Evolutionary conservation across 805 yeast genomes (phyloP).

Genomic region (Sungouiozyma ichnusensis): DNA sequence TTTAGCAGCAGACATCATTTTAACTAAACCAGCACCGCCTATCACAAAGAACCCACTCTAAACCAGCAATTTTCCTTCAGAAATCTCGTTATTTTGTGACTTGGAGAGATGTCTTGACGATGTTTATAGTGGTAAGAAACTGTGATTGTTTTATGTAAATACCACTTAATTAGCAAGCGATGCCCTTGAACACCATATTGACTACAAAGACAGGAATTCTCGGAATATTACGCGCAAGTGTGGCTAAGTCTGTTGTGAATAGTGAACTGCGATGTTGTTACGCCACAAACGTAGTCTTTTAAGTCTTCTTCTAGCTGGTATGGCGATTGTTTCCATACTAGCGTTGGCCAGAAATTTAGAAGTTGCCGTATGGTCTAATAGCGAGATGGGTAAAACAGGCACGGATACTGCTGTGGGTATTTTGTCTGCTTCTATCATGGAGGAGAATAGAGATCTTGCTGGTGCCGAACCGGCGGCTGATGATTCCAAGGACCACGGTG

Average conservation of each 20-base stretch:
- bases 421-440: neutral
- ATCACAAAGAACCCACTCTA: no score
- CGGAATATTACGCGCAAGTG: no score
- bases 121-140: neutral
- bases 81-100: slow-evolving; percentile 1
- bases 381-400: slow-evolving; percentile 1
- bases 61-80: no score
- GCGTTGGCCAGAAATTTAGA: slow-evolving; percentile 1
- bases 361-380: slow-evolving; percentile 2
- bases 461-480: neutral
- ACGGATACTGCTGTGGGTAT: neutral
- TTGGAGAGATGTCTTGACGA: neutral
- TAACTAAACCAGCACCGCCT: neutral
- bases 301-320: slow-evolving; percentile 6
- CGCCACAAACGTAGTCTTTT: slow-evolving; percentile 24
- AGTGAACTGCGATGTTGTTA: slow-evolving; percentile 18
- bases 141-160: no score
- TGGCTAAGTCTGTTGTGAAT: no score
- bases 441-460: neutral
- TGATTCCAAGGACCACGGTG: neutral
- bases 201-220: no score
- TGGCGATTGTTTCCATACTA: neutral
- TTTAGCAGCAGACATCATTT: neutral
- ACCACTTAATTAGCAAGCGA: no score
- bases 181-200: no score